phyloP scores from a whole-genome alignment of 208 protist species.

The Trypanosoma cruzi region DNA sequence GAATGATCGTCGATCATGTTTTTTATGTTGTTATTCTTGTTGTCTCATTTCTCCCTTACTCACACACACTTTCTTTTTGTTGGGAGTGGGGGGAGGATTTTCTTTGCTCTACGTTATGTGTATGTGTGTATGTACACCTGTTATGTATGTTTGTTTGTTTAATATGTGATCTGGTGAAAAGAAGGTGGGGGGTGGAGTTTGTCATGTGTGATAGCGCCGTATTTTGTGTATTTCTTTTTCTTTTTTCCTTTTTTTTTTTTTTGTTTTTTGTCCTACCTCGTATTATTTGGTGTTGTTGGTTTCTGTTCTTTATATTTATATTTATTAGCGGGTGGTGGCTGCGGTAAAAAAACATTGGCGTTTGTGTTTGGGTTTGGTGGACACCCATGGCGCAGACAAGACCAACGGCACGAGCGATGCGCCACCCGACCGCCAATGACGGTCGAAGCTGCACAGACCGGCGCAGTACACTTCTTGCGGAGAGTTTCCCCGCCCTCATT shows the following conservation, averaged over 20 bases:
- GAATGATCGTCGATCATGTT: conserved; percentile 6
- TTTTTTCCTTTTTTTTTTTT: conserved; percentile 13
- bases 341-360: too few species aligned
- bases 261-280: not conserved
- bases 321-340: too few species aligned
- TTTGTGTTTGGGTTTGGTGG: not conserved
- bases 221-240: not conserved
- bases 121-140: conserved; percentile 1
- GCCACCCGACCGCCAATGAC: not conserved
- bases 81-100: too few species aligned
- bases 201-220: not conserved
- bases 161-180: not conserved
- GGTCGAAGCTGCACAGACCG: not conserved
- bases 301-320: too few species aligned
- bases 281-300: not conserved
- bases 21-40: conserved; percentile 12
- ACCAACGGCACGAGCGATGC: not conserved
- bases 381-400: not conserved
- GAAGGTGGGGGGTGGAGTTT: not conserved
- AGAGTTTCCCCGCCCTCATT: conserved; percentile 49
- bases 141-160: conserved; percentile 5
- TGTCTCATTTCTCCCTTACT: not conserved
- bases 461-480: conserved; percentile 38
- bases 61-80: conserved; percentile 22
- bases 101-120: not conserved